These are phyloP conservation scores for Phytophthora capsici DNA, from an alignment of 352 stramenopile genomes.

Conservation along the genomic window DNA sequence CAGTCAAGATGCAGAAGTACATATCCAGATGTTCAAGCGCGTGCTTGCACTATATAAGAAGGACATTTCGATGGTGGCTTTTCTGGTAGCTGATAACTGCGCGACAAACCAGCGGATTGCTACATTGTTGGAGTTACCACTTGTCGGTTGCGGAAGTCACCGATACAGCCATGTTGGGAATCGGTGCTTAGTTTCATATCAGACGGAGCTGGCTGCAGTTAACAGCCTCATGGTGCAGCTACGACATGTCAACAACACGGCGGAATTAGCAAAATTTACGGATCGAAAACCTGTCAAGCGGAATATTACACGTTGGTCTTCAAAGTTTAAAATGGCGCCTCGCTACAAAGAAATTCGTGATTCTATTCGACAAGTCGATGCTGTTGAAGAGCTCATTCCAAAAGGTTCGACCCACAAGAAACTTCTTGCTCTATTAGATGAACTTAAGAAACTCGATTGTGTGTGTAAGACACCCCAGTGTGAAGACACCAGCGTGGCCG, in stretches of 20 bases:
- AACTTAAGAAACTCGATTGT: no score
- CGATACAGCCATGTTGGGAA: slow-evolving; percentile 8
- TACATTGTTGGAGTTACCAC: slow-evolving; percentile 2
- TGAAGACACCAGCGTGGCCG: no score
- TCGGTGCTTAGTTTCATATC: neutral
- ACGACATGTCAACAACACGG: slow-evolving; percentile 7
- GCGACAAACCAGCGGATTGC: neutral
- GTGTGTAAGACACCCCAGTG: no score
- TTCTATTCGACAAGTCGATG: slow-evolving; percentile 11
- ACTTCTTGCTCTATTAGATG: no score
- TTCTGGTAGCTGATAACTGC: slow-evolving; percentile 13
- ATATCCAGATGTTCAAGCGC: slow-evolving; percentile 16
- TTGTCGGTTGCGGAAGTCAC: slow-evolving; percentile 1
- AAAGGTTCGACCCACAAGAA: no score
- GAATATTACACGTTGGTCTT: slow-evolving; percentile 8
- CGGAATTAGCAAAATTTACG: slow-evolving; percentile 4
- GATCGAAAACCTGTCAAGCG: slow-evolving; percentile 11
- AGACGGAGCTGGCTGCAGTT: neutral
- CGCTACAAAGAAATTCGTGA: slow-evolving; percentile 3
- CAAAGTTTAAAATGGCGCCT: neutral
- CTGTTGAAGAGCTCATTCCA: slow-evolving; percentile 12
- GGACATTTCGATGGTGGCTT: slow-evolving; percentile 1
- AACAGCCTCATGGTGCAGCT: slow-evolving; percentile 13
- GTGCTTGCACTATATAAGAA: slow-evolving; percentile 16
- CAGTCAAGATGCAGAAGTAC: slow-evolving; percentile 4